Conservation (phyloP, 768 basidiomycete genomes). For the Lactarius pseudohatsudake region DNA sequence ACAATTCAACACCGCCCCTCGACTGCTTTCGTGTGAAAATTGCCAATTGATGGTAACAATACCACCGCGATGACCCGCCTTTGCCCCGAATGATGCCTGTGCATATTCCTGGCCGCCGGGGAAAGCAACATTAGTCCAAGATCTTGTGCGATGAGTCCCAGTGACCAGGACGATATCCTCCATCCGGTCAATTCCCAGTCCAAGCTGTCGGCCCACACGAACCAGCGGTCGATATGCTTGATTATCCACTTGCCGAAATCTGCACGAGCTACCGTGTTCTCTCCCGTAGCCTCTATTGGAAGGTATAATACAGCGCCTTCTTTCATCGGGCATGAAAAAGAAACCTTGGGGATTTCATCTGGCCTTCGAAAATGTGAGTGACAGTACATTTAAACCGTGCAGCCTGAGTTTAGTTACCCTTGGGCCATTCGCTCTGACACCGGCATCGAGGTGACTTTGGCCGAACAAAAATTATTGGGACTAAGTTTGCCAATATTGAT, state of each 20-base stretch:
- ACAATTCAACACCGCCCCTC: not conserved
- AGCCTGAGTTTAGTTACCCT: not conserved
- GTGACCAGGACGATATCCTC: slow-evolving; percentile 4
- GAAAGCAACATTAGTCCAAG: slow-evolving; percentile 3
- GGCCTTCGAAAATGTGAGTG: no score
- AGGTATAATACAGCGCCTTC: no score
- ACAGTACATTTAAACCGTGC: not conserved
- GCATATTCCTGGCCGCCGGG: not conserved
- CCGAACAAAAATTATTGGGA: not conserved
- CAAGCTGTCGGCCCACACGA: not conserved
- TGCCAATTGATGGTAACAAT: not conserved
- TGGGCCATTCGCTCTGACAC: not conserved
- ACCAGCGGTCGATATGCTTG: not conserved
- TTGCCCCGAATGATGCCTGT: not conserved
- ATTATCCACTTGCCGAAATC: no score
- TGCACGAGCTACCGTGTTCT: no score
- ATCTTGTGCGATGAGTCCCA: slow-evolving; percentile 6
- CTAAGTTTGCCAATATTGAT: not conserved
- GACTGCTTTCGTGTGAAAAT: not conserved
- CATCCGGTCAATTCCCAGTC: not conserved
- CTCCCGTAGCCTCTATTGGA: no score
- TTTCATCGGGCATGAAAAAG: no score
- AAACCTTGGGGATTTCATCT: no score
- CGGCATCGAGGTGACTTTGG: not conserved
- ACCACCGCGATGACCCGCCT: not conserved